These are phyloP conservation scores for Encephalitozoon intestinalis DNA, from an alignment of 371 early-diverging fungal species.

Conservation along the genomic window DNA sequence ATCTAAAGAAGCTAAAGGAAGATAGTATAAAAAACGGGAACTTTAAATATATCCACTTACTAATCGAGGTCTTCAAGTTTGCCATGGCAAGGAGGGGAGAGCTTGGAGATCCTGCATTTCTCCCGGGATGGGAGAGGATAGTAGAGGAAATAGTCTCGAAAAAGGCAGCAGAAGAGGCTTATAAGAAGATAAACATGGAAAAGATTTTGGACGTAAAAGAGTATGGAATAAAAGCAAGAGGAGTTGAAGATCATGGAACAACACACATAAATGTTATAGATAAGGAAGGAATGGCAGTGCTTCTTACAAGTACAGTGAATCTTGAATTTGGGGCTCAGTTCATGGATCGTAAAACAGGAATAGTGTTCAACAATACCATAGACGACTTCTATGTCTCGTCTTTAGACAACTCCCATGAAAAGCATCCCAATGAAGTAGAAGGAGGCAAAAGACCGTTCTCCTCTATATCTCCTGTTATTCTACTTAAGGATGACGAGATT, in stretches of 20 bases:
- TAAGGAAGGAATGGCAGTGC: constrained; percentile 71
- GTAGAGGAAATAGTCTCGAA: constrained; percentile 64
- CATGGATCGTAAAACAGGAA: constrained; percentile 80
- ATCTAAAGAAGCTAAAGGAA: constrained; percentile 58
- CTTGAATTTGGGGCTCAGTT: constrained; percentile 80
- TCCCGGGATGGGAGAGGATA: constrained; percentile 6
- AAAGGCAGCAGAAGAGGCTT: constrained; percentile 65
- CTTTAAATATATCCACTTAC: constrained; percentile 53
- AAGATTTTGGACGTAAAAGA: constrained; percentile 17
- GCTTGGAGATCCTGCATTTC: constrained; percentile 71
- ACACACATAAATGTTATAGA: constrained; percentile 85
- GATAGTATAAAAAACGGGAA: neutral
- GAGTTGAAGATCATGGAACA: constrained; percentile 78
- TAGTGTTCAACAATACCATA: constrained; percentile 90
- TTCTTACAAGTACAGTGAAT: constrained; percentile 78
- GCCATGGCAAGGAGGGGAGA: constrained; percentile 74
- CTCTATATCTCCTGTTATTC: constrained; percentile 73
- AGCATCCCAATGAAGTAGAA: constrained; percentile 73
- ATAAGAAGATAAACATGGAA: constrained; percentile 52
- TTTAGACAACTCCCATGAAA: constrained; percentile 70
- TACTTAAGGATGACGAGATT: constrained; percentile 67
- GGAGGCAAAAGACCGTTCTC: constrained; percentile 83
- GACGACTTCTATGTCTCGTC: constrained; percentile 90
- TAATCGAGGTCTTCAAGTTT: constrained; percentile 79
- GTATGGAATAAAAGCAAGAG: constrained; percentile 12